Percentiles rank a stretch among this genome's conserved stretches.
phyloP scores from a whole-genome alignment of 805 yeast species.

The Saccharomycopsis sp. region DNA sequence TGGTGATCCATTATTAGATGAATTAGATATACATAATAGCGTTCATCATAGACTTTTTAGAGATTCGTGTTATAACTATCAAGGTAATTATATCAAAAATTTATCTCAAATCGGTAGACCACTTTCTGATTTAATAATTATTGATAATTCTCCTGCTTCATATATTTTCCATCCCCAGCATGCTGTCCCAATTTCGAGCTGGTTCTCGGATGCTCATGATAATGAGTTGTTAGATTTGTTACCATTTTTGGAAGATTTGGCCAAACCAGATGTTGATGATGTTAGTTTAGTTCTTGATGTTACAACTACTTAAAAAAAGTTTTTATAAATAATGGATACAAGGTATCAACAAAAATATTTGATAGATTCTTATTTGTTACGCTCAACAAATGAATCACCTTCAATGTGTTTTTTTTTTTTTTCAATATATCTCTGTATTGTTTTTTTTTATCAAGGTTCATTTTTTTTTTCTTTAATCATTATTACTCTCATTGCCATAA shows the following conservation, averaged over 20 bases:
- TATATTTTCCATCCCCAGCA: slow-evolving; percentile 96
- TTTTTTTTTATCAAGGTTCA: no score
- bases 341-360: no score
- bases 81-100: slow-evolving; percentile 91
- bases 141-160: slow-evolving; percentile 98
- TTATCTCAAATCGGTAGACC: slow-evolving; percentile 93
- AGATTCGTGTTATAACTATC: slow-evolving; percentile 87
- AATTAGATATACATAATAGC: slow-evolving; percentile 60
- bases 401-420: no score
- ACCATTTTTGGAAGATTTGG: slow-evolving; percentile 81
- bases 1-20: slow-evolving; percentile 91
- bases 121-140: slow-evolving; percentile 69
- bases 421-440: no score
- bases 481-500: no score
- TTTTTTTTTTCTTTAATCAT: no score
- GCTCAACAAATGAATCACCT: no score
- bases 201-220: slow-evolving; percentile 98
- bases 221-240: slow-evolving; percentile 86
- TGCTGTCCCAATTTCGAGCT: slow-evolving; percentile 91
- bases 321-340: no score
- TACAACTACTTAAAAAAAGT: no score
- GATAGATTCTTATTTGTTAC: no score
- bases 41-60: slow-evolving; percentile 87
- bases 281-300: slow-evolving; percentile 82
- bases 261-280: slow-evolving; percentile 65